These are phyloP conservation scores for Marasmius oreades DNA, from an alignment of 1,284 basidiomycete genomes.

Conservation along the genomic window DNA sequence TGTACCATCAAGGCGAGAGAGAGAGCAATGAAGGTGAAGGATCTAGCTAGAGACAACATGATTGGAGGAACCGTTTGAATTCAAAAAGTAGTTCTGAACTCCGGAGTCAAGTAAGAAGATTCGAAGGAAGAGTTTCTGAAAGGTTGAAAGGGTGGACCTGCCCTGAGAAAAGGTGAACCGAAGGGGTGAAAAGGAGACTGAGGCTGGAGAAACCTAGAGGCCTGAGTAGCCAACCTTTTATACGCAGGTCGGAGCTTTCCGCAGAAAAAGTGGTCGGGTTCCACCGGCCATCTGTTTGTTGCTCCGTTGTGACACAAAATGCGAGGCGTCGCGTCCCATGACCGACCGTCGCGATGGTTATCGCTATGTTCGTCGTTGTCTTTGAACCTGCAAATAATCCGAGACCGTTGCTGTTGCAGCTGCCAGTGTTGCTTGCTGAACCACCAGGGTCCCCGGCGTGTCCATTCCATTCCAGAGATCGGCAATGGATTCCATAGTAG, in stretches of 20 bases:
- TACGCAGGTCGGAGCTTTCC: not conserved
- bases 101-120: not conserved
- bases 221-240: not conserved
- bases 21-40: not conserved
- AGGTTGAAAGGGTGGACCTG: not conserved
- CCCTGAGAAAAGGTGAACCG: not conserved
- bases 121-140: not conserved
- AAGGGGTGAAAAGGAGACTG: not conserved
- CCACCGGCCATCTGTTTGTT: not conserved
- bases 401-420: too few relatives aligned
- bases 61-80: not conserved
- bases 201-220: not conserved
- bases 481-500: not conserved
- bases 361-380: too few relatives aligned
- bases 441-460: too few relatives aligned
- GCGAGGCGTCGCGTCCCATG: too few relatives aligned
- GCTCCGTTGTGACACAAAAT: too few relatives aligned
- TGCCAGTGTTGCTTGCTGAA: too few relatives aligned
- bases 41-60: constrained; percentile 3
- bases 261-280: not conserved
- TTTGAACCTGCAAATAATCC: too few relatives aligned
- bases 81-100: too few relatives aligned
- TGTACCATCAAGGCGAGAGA: not conserved
- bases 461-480: too few relatives aligned
- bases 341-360: too few relatives aligned